Conservation (phyloP, 2,329 filamentous ascomycete species). For the Juglanconis sp. region DNA sequence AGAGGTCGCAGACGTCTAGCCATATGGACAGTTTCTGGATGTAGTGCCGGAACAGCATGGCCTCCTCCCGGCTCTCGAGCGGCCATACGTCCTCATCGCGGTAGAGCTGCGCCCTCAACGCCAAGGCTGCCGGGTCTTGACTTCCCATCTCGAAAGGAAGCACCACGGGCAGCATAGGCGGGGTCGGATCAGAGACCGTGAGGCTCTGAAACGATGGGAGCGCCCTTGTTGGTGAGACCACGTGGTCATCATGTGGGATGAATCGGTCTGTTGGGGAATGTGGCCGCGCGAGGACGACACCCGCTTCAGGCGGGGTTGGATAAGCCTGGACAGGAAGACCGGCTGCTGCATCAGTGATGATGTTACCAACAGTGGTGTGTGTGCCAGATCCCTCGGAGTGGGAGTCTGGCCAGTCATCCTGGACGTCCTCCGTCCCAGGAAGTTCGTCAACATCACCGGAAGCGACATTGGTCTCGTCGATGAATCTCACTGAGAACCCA, state of each 20-base stretch:
- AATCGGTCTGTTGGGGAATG: conserved; percentile 29
- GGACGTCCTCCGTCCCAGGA: conserved; percentile 1
- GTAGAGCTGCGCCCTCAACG: conserved; percentile 22
- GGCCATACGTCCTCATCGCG: conserved; percentile 26
- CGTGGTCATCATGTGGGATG: conserved; percentile 24
- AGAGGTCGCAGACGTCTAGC: conserved; percentile 41
- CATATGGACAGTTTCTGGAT: conserved; percentile 33
- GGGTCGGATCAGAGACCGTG: conserved; percentile 1
- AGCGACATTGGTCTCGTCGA: conserved; percentile 23
- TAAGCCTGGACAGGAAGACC: conserved; percentile 2
- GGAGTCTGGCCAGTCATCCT: conserved; percentile 18
- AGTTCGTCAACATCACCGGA: conserved; percentile 12
- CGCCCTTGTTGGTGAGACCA: conserved; percentile 1
- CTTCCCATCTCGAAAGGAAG: conserved; percentile 5
- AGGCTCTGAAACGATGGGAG: conserved; percentile 12
- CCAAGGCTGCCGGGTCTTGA: conserved; percentile 12
- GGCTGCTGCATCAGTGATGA: conserved; percentile 3
- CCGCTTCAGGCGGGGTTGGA: conserved; percentile 3
- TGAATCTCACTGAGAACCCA: conserved; percentile 24
- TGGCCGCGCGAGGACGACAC: not conserved
- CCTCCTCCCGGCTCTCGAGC: conserved; percentile 25
- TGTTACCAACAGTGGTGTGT: conserved; percentile 4
- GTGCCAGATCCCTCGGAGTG: conserved; percentile 12
- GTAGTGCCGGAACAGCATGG: conserved; percentile 31
- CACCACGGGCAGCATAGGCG: conserved; percentile 5